These are phyloP conservation scores for Rubus idaeus DNA, from an alignment of 306 rosid genomes.

Conservation along the genomic window DNA sequence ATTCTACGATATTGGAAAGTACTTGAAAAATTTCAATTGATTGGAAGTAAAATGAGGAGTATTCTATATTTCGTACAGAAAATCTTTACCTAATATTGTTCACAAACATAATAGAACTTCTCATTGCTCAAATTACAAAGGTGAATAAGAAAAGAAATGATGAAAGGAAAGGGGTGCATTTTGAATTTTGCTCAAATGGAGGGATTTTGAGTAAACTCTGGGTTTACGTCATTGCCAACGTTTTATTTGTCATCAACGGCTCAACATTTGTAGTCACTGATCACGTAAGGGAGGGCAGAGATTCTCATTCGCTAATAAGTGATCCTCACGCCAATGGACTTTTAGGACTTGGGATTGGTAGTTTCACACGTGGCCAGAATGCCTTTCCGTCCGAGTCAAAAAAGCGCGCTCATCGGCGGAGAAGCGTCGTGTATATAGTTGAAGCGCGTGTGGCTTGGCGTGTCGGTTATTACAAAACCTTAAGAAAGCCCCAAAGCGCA, in stretches of 20 bases:
- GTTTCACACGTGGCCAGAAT: background rate
- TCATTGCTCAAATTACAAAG: no score
- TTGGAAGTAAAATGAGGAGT: no score
- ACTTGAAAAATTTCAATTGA: no score
- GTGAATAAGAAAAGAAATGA: no score
- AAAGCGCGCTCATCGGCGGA: slow-evolving; percentile 16
- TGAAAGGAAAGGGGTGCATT: no score
- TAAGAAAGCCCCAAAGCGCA: background rate
- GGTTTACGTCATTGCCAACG: background rate
- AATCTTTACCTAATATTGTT: no score
- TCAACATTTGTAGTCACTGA: background rate
- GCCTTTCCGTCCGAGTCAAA: background rate
- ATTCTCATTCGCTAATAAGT: background rate
- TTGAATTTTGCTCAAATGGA: no score
- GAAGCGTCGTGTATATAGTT: background rate
- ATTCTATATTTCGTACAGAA: no score
- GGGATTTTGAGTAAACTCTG: background rate
- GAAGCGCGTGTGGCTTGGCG: background rate
- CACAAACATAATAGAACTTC: no score
- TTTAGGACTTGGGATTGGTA: background rate
- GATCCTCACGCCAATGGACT: background rate
- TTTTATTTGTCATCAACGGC: background rate
- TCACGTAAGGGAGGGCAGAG: background rate
- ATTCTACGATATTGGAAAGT: no score
- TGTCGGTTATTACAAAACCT: background rate